Evolutionary conservation across 1,284 basidiomycete genomes (phyloP), one percentile per base, ranked within the genome.

Genomic region (Tausonia pullulans): DNA sequence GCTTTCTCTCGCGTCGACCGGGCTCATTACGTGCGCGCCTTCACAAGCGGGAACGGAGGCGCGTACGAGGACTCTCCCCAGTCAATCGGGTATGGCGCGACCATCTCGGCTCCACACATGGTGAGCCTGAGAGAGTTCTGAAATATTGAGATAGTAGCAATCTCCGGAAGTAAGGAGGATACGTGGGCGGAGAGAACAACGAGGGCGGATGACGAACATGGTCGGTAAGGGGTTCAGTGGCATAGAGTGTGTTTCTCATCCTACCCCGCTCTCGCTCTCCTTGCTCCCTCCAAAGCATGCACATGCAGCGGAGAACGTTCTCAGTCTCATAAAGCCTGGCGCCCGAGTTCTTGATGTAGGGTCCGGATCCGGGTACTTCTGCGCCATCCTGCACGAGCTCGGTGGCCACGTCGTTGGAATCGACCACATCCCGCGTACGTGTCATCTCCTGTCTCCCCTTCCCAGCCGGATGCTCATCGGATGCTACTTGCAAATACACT

Each of bases 371-470:
- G 86, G 86, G 14, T 89, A 88, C 77, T 83, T 77, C 11, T 73
- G 73, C 40, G 88, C 87, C 0, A 84, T 94, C 5, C 78, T 95
- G 46, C 82, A 90, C 71, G 84, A 87, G 66, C 82, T 93, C 48
- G 73, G 73, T 52, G 87, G 86, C 7, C 85, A 79, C 67, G 87
- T 97, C 3, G 79, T 96, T 11, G 94, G 92, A 1, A 89, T 98
- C 68, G 95, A 98, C 63, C 95, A 98, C 74, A 86, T 98, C 68
- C 80, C 82, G 0, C 83, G 86, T 69, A 39, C 16, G 56, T 57
- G 27, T 27, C 27, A 27, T 27, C 41, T 11, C 9, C 13, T 6
- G 7, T n/a, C 8, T 10, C n/a, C 5, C 9, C n/a, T 10, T 48
- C 1, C 27, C 9, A 44, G 56, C 5, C 44, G 13, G 1, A 27